Percentiles rank a stretch among this genome's conserved stretches.
These are phyloP conservation scores for Pleurostoma richardsiae DNA, from an alignment of 2,329 filamentous ascomycete species.

Conservation along the genomic window DNA sequence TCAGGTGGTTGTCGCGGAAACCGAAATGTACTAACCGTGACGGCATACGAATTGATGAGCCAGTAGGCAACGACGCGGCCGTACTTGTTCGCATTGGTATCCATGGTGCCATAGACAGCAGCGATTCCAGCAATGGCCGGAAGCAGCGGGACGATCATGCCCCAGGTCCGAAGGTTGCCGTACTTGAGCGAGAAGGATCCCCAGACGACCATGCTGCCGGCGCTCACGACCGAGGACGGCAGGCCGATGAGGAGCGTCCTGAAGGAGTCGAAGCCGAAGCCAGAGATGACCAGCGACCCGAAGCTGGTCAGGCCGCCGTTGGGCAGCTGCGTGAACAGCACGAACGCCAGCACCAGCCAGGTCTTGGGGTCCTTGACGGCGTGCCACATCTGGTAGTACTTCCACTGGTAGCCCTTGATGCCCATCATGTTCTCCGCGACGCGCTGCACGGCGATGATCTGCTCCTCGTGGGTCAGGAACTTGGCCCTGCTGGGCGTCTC, in stretches of 20 bases:
- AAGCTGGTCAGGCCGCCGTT: constrained; percentile 13
- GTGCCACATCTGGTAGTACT: constrained; percentile 15
- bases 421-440: constrained; percentile 14
- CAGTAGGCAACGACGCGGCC: constrained; percentile 14
- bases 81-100: constrained; percentile 16
- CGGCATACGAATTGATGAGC: constrained; percentile 18
- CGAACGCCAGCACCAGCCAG: constrained; percentile 7
- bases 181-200: constrained; percentile 15
- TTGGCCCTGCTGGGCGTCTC: constrained; percentile 11
- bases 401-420: constrained; percentile 17
- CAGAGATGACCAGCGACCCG: constrained; percentile 14
- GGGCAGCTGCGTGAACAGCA: constrained; percentile 9
- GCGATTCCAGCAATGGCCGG: constrained; percentile 18
- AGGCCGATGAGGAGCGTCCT: constrained; percentile 14
- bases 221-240: constrained; percentile 15
- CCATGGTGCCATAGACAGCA: constrained; percentile 16
- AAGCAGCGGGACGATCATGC: constrained; percentile 18
- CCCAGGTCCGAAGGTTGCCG: constrained; percentile 16
- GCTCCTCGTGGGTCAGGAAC: constrained; percentile 10
- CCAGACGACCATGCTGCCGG: constrained; percentile 17
- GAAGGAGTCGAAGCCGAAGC: constrained; percentile 16
- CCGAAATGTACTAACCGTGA: constrained; percentile 12
- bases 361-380: constrained; percentile 10
- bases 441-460: constrained; percentile 10
- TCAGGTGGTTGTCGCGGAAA: background rate